phyloP scores from a whole-genome alignment of 352 stramenopile species.

The Phytophthora pistaciae region DNA sequence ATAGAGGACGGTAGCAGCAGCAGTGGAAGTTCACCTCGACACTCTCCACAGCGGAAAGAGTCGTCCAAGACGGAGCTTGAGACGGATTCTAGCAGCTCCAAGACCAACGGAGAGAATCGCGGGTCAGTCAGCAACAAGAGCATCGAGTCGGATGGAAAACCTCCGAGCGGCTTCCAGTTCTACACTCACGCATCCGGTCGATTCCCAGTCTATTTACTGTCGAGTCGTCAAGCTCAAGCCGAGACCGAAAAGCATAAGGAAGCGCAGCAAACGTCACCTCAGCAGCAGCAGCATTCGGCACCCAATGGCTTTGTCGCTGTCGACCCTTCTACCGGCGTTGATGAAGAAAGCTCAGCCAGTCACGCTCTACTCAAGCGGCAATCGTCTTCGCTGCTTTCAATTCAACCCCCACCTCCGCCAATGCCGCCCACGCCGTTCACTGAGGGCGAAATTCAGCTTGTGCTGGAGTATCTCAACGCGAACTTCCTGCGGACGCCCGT shows the following conservation, averaged over 20 bases:
- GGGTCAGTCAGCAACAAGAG: slow-evolving; percentile 8
- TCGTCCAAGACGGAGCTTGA: slow-evolving; percentile 1
- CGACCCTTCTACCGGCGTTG: slow-evolving; percentile 40
- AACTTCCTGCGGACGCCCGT: slow-evolving; percentile 83
- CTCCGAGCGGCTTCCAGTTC: slow-evolving; percentile 34
- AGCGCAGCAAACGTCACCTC: slow-evolving; percentile 3
- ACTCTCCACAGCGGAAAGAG: slow-evolving; percentile 20
- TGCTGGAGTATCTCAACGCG: slow-evolving; percentile 89
- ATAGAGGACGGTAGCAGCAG: background rate
- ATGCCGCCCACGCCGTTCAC: slow-evolving; percentile 24
- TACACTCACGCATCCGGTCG: slow-evolving; percentile 61
- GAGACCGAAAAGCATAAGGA: slow-evolving; percentile 50
- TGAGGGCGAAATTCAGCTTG: slow-evolving; percentile 61
- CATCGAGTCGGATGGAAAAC: slow-evolving; percentile 4
- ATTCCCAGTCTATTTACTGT: slow-evolving; percentile 72
- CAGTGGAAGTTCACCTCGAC: background rate
- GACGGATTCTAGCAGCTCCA: background rate
- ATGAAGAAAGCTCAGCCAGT: slow-evolving; percentile 10
- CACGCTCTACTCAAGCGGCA: background rate
- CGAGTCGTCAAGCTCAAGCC: slow-evolving; percentile 47
- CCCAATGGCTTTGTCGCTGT: slow-evolving; percentile 57
- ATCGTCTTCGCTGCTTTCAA: background rate
- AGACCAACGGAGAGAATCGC: slow-evolving; percentile 1
- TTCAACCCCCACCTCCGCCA: background rate
- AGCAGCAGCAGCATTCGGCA: slow-evolving; percentile 16